Base-by-base conservation (phyloP, 1,139 yeast genomes). In the Yamadazyma epiphylla region DNA sequence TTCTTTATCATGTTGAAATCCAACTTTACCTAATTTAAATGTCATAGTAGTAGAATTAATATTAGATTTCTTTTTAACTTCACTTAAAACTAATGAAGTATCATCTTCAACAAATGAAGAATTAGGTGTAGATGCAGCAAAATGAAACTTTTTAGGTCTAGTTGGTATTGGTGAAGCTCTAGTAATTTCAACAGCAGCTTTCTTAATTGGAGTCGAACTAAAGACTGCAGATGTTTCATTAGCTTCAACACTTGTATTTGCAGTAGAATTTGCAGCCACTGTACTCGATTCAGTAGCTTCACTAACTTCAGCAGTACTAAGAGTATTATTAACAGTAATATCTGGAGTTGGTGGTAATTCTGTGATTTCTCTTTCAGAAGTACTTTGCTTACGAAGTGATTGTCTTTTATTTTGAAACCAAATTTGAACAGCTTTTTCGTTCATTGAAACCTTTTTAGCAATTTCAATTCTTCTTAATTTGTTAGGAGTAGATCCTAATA, bases 361-460 rank as follows among this genome's bases (percentile, higher is more conserved):
- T 3, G 70, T 64, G 28, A 68, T 52, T 46, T 69, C 75, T 44
- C 54, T 62, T 40, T 69, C 74, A 28, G 48, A 39, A 32, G 48
- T 53, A 35, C 53, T 50, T 41, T 62, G 73, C 46, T 77, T 80
- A 43, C 94, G 77, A 42, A 80, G 60, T 25, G 88, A 74, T 61
- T 91, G 98, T 57, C 98, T 78, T 55, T 80, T 84, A 59, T 91
- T 91, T 60, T 91, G 98, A 60, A 91, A 91, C 98, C 98, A 91
- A 42, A 91, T 87, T 60, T 91, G 97, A 19, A 91, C 95, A 2
- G 96, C 95, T 55, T 88, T 88, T 55, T 88, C 96, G n/a, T 91
- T 76, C 97, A 89, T 91, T 41, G 78, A 77, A 25, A 91, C 94
- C 41, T 70, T 75, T 21, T 63, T 58, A 11, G 96, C 95, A 43